phyloP scores from a whole-genome alignment of 441 rosid genomes.

The Pelargonium australe region DNA sequence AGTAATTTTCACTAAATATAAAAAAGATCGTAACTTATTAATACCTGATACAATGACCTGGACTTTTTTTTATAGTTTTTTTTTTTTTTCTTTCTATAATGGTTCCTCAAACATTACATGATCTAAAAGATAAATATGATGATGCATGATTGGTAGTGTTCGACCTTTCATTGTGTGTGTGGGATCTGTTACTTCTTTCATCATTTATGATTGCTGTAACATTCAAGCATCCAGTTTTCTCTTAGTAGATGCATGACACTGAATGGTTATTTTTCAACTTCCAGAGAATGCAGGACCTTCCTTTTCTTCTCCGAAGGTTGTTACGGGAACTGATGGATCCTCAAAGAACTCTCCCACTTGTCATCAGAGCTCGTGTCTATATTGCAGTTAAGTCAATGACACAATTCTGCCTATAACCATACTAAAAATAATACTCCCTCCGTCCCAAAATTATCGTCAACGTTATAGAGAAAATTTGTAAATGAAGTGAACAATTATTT shows the following conservation, averaged over 20 bases:
- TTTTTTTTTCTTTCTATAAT: background rate
- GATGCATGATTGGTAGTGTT: background rate
- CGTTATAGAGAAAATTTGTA: no score
- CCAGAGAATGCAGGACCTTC: constrained; percentile 89
- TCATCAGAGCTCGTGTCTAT: constrained; percentile 71
- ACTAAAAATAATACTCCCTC: background rate
- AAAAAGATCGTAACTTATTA: background rate
- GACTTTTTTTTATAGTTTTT: background rate
- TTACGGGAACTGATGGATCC: constrained; percentile 74
- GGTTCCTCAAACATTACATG: background rate
- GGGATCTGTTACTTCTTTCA: background rate
- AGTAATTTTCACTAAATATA: background rate
- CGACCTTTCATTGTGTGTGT: background rate
- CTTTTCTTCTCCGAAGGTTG: constrained; percentile 69
- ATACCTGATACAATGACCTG: background rate
- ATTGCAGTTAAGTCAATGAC: constrained; percentile 58
- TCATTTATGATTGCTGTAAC: constrained; percentile 6
- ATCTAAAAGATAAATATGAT: background rate
- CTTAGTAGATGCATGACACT: background rate
- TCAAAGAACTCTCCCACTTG: constrained; percentile 75
- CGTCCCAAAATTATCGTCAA: no score
- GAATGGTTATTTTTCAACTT: constrained; percentile 11
- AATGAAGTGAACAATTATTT: no score
- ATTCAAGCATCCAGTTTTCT: background rate
- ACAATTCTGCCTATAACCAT: constrained; percentile 9